A percentile compares a stretch with the other conserved stretches of the same genome.
These are phyloP conservation scores for Stephanodiscus triporus DNA, from an alignment of 108 stramenopile species.

Conservation along the genomic window DNA sequence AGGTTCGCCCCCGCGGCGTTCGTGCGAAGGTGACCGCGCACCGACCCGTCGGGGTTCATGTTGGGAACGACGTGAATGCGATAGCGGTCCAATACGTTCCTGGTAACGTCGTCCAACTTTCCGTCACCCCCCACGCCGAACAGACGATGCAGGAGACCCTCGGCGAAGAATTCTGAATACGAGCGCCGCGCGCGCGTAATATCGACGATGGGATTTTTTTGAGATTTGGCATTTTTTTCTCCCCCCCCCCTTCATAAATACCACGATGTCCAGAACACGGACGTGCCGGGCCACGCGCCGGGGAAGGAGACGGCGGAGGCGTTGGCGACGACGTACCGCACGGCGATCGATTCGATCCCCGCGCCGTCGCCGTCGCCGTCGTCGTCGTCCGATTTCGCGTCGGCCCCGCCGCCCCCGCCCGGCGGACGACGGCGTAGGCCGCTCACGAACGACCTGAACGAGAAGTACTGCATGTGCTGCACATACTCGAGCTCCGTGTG, in stretches of 20 bases:
- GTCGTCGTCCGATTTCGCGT: slow-evolving; percentile 21
- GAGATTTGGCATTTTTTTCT: too few relatives aligned
- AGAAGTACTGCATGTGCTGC: slow-evolving; percentile 77
- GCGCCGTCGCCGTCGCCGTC: background rate
- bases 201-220: background rate
- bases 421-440: slow-evolving; percentile 18
- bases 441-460: slow-evolving; percentile 55
- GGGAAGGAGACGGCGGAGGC: slow-evolving; percentile 67
- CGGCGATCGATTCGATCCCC: slow-evolving; percentile 24
- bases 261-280: slow-evolving; percentile 59
- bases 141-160: slow-evolving; percentile 72
- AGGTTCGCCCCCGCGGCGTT: slow-evolving; percentile 86
- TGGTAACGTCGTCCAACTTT: slow-evolving; percentile 52
- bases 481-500: slow-evolving; percentile 75
- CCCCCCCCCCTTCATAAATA: too few relatives aligned
- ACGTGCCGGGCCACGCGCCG: slow-evolving; percentile 71
- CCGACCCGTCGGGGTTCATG: slow-evolving; percentile 89
- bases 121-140: slow-evolving; percentile 50
- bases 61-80: slow-evolving; percentile 86
- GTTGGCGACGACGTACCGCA: slow-evolving; percentile 72
- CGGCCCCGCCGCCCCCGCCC: too few relatives aligned
- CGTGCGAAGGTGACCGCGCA: slow-evolving; percentile 81
- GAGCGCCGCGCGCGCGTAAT: background rate
- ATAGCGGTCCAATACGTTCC: slow-evolving; percentile 51
- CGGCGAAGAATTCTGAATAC: slow-evolving; percentile 62